Evolutionary conservation across 2,329 filamentous ascomycete species (phyloP).

Genomic region (Raffaelea albimanens): DNA sequence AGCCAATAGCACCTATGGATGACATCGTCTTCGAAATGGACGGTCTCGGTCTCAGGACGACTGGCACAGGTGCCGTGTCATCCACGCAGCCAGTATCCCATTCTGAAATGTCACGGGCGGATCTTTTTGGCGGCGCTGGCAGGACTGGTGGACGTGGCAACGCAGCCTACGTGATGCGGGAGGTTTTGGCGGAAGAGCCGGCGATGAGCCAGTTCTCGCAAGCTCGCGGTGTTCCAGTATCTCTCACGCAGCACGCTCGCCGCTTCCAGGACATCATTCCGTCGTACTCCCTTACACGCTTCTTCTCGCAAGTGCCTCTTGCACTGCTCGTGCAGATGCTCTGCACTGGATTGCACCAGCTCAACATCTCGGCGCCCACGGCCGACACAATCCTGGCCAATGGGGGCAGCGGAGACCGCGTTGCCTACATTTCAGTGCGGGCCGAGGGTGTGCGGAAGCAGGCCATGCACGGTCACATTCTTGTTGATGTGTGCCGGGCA

Average conservation of each 20-base stretch:
- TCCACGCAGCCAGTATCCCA: slow-evolving; percentile 39
- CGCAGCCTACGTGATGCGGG: slow-evolving; percentile 23
- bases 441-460: slow-evolving; percentile 65
- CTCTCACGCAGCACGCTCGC: slow-evolving; percentile 79
- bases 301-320: slow-evolving; percentile 76
- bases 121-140: slow-evolving; percentile 19
- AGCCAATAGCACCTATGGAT: slow-evolving; percentile 61
- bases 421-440: slow-evolving; percentile 61
- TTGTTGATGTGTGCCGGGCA: slow-evolving; percentile 57
- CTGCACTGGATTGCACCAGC: slow-evolving; percentile 69
- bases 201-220: slow-evolving; percentile 78
- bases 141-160: slow-evolving; percentile 17
- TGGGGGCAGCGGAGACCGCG: slow-evolving; percentile 36
- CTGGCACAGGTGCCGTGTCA: slow-evolving; percentile 31
- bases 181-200: slow-evolving; percentile 74
- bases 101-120: slow-evolving; percentile 26
- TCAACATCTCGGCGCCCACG: slow-evolving; percentile 64
- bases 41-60: slow-evolving; percentile 51
- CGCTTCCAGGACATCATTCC: slow-evolving; percentile 89
- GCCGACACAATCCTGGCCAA: slow-evolving; percentile 23
- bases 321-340: slow-evolving; percentile 71
- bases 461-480: slow-evolving; percentile 63
- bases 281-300: slow-evolving; percentile 75
- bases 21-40: slow-evolving; percentile 86
- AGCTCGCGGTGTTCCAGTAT: slow-evolving; percentile 67